These are phyloP conservation scores for Wallacemonas sp. DNA, from an alignment of 208 protist species.

Conservation along the genomic window DNA sequence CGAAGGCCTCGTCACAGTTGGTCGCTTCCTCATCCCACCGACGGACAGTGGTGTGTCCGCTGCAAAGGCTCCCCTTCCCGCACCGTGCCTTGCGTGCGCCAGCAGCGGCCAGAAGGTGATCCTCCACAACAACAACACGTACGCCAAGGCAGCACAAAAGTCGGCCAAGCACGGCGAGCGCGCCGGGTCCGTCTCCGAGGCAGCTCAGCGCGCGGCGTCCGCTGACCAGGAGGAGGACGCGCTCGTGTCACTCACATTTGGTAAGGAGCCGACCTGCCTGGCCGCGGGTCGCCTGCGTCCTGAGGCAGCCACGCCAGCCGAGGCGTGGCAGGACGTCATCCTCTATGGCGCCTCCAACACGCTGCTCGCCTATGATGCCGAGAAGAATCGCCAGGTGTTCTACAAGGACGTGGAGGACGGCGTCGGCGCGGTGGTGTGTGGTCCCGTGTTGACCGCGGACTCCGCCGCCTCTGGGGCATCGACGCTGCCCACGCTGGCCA, in stretches of 20 bases:
- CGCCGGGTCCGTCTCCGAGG: conserved; percentile 2
- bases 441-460: conserved; percentile 39
- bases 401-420: conserved; percentile 94
- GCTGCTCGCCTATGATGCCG: conserved; percentile 92
- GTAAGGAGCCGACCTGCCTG: conserved; percentile 81
- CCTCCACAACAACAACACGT: conserved; percentile 86
- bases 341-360: conserved; percentile 89
- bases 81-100: conserved; percentile 60
- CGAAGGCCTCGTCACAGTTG: conserved; percentile 53
- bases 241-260: conserved; percentile 85
- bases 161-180: conserved; percentile 43
- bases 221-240: conserved; percentile 30
- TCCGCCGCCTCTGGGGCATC: conserved; percentile 10
- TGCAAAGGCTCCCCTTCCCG: conserved; percentile 25
- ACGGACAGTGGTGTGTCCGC: conserved; percentile 18
- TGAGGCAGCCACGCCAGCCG: not conserved
- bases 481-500: conserved; percentile 37
- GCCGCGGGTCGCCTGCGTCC: conserved; percentile 49
- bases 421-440: conserved; percentile 80
- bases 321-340: conserved; percentile 68
- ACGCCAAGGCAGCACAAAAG: conserved; percentile 26
- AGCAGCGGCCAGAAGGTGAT: conserved; percentile 80
- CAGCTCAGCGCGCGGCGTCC: not conserved
- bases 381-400: conserved; percentile 91
- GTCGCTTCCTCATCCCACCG: conserved; percentile 57